Percentiles rank a stretch among this genome's conserved stretches.
Conservation (phyloP, 768 basidiomycete species). For the Cystofilobasidium capitatum region DNA sequence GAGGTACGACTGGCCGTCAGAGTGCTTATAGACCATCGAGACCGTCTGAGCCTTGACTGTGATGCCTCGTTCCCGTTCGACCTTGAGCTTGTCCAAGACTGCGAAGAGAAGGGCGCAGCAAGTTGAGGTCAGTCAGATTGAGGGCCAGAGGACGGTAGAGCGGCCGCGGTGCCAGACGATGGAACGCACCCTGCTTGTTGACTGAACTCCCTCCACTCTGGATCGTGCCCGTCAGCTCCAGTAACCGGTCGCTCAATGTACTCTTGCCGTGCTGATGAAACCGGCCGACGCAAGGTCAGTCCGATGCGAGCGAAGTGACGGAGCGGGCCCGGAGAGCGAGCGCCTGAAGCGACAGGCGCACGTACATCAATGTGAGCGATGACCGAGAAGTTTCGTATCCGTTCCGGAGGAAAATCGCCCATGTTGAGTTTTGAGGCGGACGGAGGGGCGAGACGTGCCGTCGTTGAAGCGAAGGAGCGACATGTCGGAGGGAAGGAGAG, state of each 20-base stretch:
- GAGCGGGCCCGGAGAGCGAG: background rate
- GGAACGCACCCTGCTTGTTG: slow-evolving; percentile 46
- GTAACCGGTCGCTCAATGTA: slow-evolving; percentile 67
- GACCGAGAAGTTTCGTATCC: slow-evolving; percentile 71
- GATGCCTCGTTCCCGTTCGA: slow-evolving; percentile 91
- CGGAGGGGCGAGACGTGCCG: background rate
- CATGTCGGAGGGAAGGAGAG: background rate
- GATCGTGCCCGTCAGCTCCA: slow-evolving; percentile 80
- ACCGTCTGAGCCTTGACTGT: slow-evolving; percentile 85
- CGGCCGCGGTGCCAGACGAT: background rate
- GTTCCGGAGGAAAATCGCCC: slow-evolving; percentile 40
- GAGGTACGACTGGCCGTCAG: slow-evolving; percentile 52
- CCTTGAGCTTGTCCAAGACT: slow-evolving; percentile 56
- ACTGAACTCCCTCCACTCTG: slow-evolving; percentile 48
- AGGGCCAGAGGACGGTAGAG: background rate
- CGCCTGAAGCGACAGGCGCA: background rate
- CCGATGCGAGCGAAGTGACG: background rate
- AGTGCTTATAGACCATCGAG: slow-evolving; percentile 61
- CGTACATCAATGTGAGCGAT: slow-evolving; percentile 81
- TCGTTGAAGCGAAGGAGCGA: background rate
- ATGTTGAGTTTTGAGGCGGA: slow-evolving; percentile 30
- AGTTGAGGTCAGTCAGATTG: too few species aligned
- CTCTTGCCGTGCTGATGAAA: slow-evolving; percentile 86
- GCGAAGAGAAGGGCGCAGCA: background rate
- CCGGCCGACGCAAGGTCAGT: background rate